Percentiles rank a stretch among this genome's conserved stretches.
Evolutionary conservation across 2,329 filamentous ascomycete genomes (phyloP).

Genomic region (Cercospora beticola): DNA sequence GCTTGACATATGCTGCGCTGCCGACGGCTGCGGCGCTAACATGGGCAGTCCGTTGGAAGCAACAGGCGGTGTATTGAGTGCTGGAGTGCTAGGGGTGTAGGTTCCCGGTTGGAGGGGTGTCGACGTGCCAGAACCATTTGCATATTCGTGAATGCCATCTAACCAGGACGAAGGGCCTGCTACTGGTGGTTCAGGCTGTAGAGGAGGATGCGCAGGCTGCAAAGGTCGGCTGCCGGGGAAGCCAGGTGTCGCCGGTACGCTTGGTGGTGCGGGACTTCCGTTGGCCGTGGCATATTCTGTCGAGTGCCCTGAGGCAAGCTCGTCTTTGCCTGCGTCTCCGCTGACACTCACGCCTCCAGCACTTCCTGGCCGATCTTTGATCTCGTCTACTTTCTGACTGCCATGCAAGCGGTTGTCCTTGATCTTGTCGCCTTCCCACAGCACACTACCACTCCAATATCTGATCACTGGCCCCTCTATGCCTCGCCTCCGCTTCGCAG

Average conservation of each 20-base stretch:
- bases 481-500: conserved; percentile 81
- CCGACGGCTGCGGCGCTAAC: conserved; percentile 17
- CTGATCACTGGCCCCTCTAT: conserved; percentile 86
- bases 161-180: conserved; percentile 39
- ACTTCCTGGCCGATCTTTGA: conserved; percentile 19
- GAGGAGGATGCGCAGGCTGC: neutral
- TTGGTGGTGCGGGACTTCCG: conserved; percentile 4
- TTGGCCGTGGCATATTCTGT: conserved; percentile 12
- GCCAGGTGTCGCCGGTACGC: conserved; percentile 18
- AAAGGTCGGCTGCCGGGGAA: conserved; percentile 17
- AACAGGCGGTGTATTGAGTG: conserved; percentile 16
- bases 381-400: conserved; percentile 32
- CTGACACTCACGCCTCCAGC: conserved; percentile 50
- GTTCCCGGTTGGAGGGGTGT: conserved; percentile 2
- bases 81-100: conserved; percentile 25
- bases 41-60: conserved; percentile 8
- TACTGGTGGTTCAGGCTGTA: conserved; percentile 12
- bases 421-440: conserved; percentile 74
- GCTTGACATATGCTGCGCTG: neutral
- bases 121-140: conserved; percentile 24
- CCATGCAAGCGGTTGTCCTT: conserved; percentile 51
- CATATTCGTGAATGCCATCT: conserved; percentile 48
- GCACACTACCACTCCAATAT: conserved; percentile 88
- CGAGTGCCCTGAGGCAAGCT: conserved; percentile 2
- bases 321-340: neutral